These are phyloP conservation scores for Crithidia expoeki DNA, from an alignment of 208 protist species.

Conservation along the genomic window DNA sequence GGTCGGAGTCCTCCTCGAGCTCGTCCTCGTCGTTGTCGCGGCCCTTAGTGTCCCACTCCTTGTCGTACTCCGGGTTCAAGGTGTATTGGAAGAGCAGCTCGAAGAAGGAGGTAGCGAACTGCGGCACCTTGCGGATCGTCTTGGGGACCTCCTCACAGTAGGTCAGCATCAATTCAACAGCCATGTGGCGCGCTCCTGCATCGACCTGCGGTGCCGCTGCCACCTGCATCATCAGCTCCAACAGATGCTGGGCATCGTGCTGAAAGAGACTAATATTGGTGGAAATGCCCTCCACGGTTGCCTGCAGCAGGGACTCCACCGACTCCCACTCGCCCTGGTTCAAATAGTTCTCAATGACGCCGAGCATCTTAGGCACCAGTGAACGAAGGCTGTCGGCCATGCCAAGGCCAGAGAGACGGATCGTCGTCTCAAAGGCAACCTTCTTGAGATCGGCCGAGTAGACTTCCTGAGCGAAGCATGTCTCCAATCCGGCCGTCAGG, in stretches of 20 bases:
- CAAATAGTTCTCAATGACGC: slow-evolving; percentile 63
- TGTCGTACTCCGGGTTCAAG: slow-evolving; percentile 58
- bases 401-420: slow-evolving; percentile 52
- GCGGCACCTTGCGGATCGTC: slow-evolving; percentile 74
- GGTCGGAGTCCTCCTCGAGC: slow-evolving; percentile 66
- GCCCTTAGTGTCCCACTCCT: slow-evolving; percentile 68
- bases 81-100: slow-evolving; percentile 88
- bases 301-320: slow-evolving; percentile 54
- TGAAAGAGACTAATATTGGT: slow-evolving; percentile 62
- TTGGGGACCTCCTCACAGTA: slow-evolving; percentile 85
- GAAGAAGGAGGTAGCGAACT: slow-evolving; percentile 83
- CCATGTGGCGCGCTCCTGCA: slow-evolving; percentile 68
- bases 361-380: slow-evolving; percentile 70
- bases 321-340: slow-evolving; percentile 70
- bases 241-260: slow-evolving; percentile 45
- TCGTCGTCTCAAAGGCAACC: slow-evolving; percentile 64
- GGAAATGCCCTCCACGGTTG: slow-evolving; percentile 63
- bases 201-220: slow-evolving; percentile 59
- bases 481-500: slow-evolving; percentile 56
- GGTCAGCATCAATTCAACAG: slow-evolving; percentile 79
- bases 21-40: slow-evolving; percentile 69
- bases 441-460: slow-evolving; percentile 47
- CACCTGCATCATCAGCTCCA: slow-evolving; percentile 80
- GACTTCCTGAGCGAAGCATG: slow-evolving; percentile 44
- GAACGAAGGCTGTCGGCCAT: slow-evolving; percentile 42